Evolutionary conservation across 768 basidiomycete species (phyloP).

Genomic region (Exsudoporus frostii): DNA sequence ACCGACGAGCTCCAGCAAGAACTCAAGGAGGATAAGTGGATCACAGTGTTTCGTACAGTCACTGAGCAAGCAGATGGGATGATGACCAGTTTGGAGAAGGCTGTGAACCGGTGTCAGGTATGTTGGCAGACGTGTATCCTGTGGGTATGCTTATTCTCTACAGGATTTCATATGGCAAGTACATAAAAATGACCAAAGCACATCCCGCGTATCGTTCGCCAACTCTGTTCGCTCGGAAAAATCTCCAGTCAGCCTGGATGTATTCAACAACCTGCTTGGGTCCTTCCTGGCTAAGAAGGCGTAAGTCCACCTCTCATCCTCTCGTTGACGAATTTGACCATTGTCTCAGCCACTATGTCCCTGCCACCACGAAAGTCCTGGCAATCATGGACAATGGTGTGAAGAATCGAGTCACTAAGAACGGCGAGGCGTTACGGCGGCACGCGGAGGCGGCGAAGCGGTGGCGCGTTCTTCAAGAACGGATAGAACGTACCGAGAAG

Average conservation of each 20-base stretch:
- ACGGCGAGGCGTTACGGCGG: slow-evolving; percentile 88
- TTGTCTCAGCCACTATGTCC: slow-evolving; percentile 79
- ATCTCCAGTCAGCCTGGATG: slow-evolving; percentile 52
- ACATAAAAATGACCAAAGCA: slow-evolving; percentile 52
- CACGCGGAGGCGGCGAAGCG: slow-evolving; percentile 86
- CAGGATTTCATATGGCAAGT: slow-evolving; percentile 89
- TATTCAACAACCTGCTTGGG: slow-evolving; percentile 63
- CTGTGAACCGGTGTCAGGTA: slow-evolving; percentile 85
- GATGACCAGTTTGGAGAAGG: slow-evolving; percentile 96
- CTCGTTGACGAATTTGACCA: slow-evolving; percentile 11
- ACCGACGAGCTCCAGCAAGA: slow-evolving; percentile 84
- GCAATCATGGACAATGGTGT: slow-evolving; percentile 94
- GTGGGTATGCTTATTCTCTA: slow-evolving; percentile 1
- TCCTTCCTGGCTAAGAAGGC: slow-evolving; percentile 88
- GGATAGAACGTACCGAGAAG: slow-evolving; percentile 73
- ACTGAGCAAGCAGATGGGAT: slow-evolving; percentile 95
- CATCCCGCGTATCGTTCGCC: slow-evolving; percentile 40
- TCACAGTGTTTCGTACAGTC: slow-evolving; percentile 91
- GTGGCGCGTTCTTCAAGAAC: slow-evolving; percentile 77
- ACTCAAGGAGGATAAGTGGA: slow-evolving; percentile 95
- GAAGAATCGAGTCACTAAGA: slow-evolving; percentile 90
- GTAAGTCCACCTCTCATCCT: slow-evolving; percentile 40
- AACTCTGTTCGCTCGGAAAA: slow-evolving; percentile 50
- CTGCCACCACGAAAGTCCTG: slow-evolving; percentile 88
- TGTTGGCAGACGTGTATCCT: slow-evolving; percentile 21